phyloP scores from a whole-genome alignment of 202 grass and related monocot genomes.

The Dendrocalamus latiflorus region DNA sequence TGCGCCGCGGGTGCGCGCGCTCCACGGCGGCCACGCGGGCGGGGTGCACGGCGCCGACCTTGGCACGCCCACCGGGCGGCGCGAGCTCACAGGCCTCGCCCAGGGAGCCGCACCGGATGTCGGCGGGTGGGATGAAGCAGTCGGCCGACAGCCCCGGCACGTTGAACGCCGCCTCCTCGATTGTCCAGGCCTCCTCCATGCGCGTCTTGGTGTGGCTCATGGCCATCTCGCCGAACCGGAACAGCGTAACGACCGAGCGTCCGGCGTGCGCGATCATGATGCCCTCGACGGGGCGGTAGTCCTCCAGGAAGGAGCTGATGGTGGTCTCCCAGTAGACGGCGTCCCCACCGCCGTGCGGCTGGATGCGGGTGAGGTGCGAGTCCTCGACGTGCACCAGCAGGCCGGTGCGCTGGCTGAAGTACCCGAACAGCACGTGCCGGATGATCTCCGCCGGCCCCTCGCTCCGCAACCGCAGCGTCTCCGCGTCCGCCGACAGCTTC shows the following conservation, averaged over 20 bases:
- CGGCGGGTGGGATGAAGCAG: slow-evolving; percentile 77
- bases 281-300: slow-evolving; percentile 54
- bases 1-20: slow-evolving; percentile 20
- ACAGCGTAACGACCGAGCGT: slow-evolving; percentile 48
- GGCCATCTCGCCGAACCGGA: slow-evolving; percentile 65
- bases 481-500: slow-evolving; percentile 47
- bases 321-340: slow-evolving; percentile 84
- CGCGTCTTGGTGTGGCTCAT: slow-evolving; percentile 70
- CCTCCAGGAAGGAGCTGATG: slow-evolving; percentile 47
- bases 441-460: slow-evolving; percentile 66
- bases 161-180: slow-evolving; percentile 70
- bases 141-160: slow-evolving; percentile 63
- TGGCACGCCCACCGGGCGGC: background rate
- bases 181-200: slow-evolving; percentile 77
- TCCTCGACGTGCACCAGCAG: slow-evolving; percentile 64
- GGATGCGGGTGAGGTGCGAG: slow-evolving; percentile 73
- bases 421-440: slow-evolving; percentile 63
- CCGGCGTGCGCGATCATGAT: slow-evolving; percentile 61
- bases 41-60: slow-evolving; percentile 1
- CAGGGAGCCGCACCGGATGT: slow-evolving; percentile 33
- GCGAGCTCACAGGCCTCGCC: slow-evolving; percentile 23
- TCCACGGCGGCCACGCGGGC: slow-evolving; percentile 32
- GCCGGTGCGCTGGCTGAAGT: slow-evolving; percentile 77
- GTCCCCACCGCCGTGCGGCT: slow-evolving; percentile 48
- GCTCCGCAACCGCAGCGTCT: slow-evolving; percentile 51